Evolutionary conservation across 352 stramenopile species (phyloP).

Genomic region (Globisporangium heterothallicum): DNA sequence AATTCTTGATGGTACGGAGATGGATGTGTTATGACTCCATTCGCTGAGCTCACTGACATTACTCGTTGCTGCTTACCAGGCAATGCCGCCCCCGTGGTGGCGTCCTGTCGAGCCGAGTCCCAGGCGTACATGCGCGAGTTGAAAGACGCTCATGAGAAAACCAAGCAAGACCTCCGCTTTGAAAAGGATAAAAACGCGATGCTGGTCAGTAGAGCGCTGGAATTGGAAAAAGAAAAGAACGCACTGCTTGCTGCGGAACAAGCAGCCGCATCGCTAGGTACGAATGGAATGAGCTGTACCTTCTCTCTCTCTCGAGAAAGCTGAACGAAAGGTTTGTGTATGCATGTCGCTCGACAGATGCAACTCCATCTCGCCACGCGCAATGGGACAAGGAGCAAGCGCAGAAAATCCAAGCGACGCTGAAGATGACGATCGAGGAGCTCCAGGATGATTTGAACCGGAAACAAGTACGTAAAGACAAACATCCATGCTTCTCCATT

Average conservation of each 20-base stretch:
- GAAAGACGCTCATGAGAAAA: constrained; percentile 48
- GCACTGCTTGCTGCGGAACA: constrained; percentile 21
- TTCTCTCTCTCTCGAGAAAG: background rate
- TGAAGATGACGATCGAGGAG: constrained; percentile 69
- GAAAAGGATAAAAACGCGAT: constrained; percentile 79
- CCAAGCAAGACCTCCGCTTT: constrained; percentile 54
- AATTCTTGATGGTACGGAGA: constrained; percentile 42
- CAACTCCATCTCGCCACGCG: constrained; percentile 13
- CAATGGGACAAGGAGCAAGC: constrained; percentile 72
- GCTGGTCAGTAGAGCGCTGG: constrained; percentile 55
- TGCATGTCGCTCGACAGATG: background rate
- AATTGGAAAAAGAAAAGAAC: constrained; percentile 70
- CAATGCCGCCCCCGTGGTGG: constrained; percentile 41
- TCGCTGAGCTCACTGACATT: too few species aligned
- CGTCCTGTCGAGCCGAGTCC: constrained; percentile 48
- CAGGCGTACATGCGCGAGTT: constrained; percentile 62
- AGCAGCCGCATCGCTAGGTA: constrained; percentile 1
- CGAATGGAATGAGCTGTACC: too few species aligned
- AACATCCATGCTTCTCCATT: background rate
- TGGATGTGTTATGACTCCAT: background rate
- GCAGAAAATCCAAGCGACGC: constrained; percentile 63
- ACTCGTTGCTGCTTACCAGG: constrained; percentile 17
- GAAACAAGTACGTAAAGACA: constrained; percentile 37
- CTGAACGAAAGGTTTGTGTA: background rate
- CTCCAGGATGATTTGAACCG: constrained; percentile 69